A percentile compares a stretch with the other conserved stretches of the same genome.
Evolutionary conservation across 148 eudicot species (phyloP).

Genomic region (Pouteria glomerata): DNA sequence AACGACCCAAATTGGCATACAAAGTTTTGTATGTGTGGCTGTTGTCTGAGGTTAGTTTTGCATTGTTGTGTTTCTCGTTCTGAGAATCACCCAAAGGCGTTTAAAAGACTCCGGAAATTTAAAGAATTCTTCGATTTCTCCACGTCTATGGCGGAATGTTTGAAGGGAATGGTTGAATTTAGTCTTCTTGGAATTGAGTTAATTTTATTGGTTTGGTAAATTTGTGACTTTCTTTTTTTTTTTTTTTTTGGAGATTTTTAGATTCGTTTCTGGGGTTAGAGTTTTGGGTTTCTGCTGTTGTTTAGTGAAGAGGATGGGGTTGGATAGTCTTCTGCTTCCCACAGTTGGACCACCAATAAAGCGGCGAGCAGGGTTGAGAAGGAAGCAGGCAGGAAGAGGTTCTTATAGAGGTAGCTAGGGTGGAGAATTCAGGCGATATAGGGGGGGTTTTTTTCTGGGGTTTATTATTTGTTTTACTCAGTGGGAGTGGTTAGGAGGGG

Average conservation of each 20-base stretch:
- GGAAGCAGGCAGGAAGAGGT: conserved; percentile 99
- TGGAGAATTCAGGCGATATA: conserved; percentile 12
- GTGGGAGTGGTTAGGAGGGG: conserved; percentile 36
- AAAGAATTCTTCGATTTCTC: conserved; percentile 11
- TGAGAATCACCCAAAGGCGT: too few species aligned
- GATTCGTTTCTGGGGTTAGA: conserved; percentile 18
- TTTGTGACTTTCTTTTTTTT: conserved; percentile 16
- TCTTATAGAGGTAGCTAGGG: conserved; percentile 94
- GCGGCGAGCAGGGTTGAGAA: conserved; percentile 80
- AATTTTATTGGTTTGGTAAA: conserved; percentile 13
- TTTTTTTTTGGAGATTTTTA: conserved; percentile 18
- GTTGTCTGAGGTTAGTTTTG: too few species aligned
- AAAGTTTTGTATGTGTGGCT: too few species aligned
- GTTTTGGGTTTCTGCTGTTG: conserved; percentile 24
- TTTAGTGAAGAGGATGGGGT: conserved; percentile 58
- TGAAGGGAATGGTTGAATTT: background rate
- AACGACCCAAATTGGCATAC: background rate
- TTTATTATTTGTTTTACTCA: conserved; percentile 24
- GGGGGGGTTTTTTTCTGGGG: conserved; percentile 28
- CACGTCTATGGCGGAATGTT: conserved; percentile 26
- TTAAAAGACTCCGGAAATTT: conserved; percentile 9
- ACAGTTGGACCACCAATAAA: conserved; percentile 84
- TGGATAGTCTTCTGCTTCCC: conserved; percentile 52
- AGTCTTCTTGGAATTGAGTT: conserved; percentile 4
- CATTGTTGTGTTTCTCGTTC: too few species aligned